Percentiles rank a stretch among this genome's conserved stretches.
phyloP scores from a whole-genome alignment of 1,139 yeast genomes.

The Candida labiduridarum region DNA sequence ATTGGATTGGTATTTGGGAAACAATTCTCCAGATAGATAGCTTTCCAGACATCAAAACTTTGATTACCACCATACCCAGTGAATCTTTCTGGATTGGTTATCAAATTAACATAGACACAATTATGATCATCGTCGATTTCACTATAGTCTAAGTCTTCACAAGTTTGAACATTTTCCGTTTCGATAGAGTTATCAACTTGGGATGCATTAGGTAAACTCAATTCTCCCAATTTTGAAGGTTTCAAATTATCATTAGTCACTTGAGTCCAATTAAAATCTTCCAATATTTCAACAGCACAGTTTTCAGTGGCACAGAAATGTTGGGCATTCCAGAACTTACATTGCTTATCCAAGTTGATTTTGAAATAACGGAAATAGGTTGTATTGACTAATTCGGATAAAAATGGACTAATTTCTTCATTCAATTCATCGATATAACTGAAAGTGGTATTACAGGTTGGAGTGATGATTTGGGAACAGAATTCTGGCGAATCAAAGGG shows the following conservation, averaged over 20 bases:
- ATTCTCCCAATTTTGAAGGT: constrained; percentile 69
- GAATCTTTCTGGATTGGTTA: constrained; percentile 91
- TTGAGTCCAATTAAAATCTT: constrained; percentile 60
- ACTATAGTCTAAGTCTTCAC: constrained; percentile 54
- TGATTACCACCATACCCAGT: constrained; percentile 96
- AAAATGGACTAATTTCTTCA: constrained; percentile 43
- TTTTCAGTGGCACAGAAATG: constrained; percentile 90
- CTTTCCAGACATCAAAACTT: constrained; percentile 89
- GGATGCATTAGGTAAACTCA: constrained; percentile 25
- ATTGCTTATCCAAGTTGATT: constrained; percentile 80
- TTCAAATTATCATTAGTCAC: constrained; percentile 69
- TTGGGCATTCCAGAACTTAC: constrained; percentile 86
- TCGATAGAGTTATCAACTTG: constrained; percentile 21
- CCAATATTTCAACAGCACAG: constrained; percentile 84
- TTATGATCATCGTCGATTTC: constrained; percentile 61
- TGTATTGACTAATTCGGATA: constrained; percentile 59
- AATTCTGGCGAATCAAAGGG: constrained; percentile 51
- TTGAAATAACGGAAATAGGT: constrained; percentile 87
- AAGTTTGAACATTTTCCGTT: constrained; percentile 23
- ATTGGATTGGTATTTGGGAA: constrained; percentile 58
- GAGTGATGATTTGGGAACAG: constrained; percentile 50
- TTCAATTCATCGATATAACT: constrained; percentile 46
- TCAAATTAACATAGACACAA: constrained; percentile 81
- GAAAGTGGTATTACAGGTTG: constrained; percentile 51
- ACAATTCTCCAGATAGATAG: constrained; percentile 90